Evolutionary conservation across 176 grass and related monocot species (phyloP).

Genomic region (Puccinellia tenuiflora): DNA sequence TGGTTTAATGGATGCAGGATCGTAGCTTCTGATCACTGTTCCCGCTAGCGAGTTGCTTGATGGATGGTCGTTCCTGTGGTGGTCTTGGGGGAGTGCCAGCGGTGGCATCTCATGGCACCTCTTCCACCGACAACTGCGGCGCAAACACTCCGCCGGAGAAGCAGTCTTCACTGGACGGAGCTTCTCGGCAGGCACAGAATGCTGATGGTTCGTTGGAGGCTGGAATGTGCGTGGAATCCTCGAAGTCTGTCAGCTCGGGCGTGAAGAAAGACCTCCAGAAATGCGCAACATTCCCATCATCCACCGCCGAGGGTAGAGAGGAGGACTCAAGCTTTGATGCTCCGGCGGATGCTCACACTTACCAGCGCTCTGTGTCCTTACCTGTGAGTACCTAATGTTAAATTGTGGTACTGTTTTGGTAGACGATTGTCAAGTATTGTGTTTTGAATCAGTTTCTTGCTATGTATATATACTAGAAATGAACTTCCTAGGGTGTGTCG

Average conservation of each 20-base stretch:
- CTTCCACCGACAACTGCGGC: background rate
- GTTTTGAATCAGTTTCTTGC: background rate
- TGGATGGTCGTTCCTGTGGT: conserved; percentile 18
- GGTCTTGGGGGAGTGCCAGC: background rate
- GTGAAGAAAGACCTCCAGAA: conserved; percentile 37
- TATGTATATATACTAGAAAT: background rate
- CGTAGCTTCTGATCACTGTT: background rate
- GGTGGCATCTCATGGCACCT: background rate
- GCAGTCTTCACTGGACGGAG: background rate
- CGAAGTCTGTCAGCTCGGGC: background rate
- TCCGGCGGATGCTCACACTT: background rate
- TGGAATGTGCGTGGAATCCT: background rate
- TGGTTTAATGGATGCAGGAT: background rate
- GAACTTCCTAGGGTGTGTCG: background rate
- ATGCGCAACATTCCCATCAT: conserved; percentile 28
- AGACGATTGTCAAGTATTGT: background rate
- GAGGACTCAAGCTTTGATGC: background rate
- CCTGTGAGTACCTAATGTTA: conserved; percentile 39
- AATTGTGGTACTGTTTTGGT: background rate
- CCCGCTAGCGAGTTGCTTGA: background rate
- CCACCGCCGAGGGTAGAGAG: background rate
- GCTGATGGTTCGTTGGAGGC: background rate
- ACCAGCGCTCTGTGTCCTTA: conserved; percentile 35
- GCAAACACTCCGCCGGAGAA: background rate
- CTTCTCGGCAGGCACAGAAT: background rate